Evolutionary conservation across 2,329 filamentous ascomycete species (phyloP), one percentile per base, ranked within the genome.

Genomic region (Fusarium newnesense): DNA sequence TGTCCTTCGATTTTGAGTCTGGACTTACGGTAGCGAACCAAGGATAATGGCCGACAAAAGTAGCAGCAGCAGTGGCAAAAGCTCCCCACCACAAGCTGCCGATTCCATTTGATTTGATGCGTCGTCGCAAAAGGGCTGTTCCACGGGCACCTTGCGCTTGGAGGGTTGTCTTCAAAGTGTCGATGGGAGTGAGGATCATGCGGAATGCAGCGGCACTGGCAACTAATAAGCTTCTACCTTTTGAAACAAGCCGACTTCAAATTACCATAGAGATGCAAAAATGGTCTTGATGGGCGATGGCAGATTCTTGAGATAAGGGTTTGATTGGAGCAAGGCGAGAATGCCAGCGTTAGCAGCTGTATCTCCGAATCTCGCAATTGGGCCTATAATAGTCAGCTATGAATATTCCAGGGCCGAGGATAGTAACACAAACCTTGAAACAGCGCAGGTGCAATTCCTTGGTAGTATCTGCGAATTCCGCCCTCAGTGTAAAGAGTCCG

Each of bases 11-110:
- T n/a, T n/a, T n/a, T n/a, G n/a, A n/a, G n/a, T n/a, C n/a, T n/a
- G n/a, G 5, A 47, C 79, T 56, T 73, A 85, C 84, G 0, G 85
- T 87, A 15, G 84, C 85, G 64, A 86, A 87, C 85, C 85, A 87
- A 7, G 85, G 85, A 44, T 87, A 87, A 56, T 87, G 83, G 6
- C 85, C 85, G 3, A 85, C 85, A 65, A 87, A 87, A 0, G 85
- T 87, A 1, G 85, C 85, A 2, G 83, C 85, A 0, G 85, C 85
- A 0, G 85, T 87, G 8, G 85, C 85, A 52, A 87, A 78, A 0
- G 85, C 85, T 16, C 85, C 85, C 85, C 85, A 87, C 84, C 85
- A 87, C 15, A 87, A 74, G 60, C 84, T 86, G 4, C 83, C 84
- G 6, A 86, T 34, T 0, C 85, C 85, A 26, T 87, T 76, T 1